Evolutionary conservation across 768 basidiomycete genomes (phyloP).

Genomic region (Suillus spraguei): DNA sequence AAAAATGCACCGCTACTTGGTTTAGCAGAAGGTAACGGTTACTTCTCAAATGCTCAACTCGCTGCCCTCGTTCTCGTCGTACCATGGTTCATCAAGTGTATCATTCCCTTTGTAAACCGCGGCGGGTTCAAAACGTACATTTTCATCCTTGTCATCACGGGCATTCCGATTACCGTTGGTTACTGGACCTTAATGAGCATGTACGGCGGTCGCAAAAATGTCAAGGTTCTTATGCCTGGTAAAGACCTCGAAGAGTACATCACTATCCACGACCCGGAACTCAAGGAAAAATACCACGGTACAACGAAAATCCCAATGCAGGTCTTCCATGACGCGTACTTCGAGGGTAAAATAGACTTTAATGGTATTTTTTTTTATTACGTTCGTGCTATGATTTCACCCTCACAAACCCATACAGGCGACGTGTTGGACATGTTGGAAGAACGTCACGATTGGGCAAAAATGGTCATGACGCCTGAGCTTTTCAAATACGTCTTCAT

Average conservation of each 20-base stretch:
- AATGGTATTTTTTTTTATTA: constrained; percentile 75
- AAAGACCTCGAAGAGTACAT: constrained; percentile 90
- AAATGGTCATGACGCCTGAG: constrained; percentile 87
- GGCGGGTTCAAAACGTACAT: constrained; percentile 87
- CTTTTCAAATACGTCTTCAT: constrained; percentile 94
- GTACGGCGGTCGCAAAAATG: constrained; percentile 80
- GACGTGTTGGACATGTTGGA: constrained; percentile 95
- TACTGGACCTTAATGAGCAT: constrained; percentile 92
- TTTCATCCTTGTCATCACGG: constrained; percentile 74
- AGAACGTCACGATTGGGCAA: constrained; percentile 94
- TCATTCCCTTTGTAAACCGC: constrained; percentile 80
- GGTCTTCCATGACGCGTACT: constrained; percentile 95
- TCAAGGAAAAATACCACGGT: constrained; percentile 78
- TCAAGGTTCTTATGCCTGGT: constrained; percentile 82
- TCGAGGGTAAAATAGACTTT: constrained; percentile 94
- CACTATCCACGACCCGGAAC: constrained; percentile 80
- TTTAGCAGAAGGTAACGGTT: constrained; percentile 83
- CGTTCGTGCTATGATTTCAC: background rate
- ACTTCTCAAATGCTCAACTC: constrained; percentile 82
- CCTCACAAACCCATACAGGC: constrained; percentile 45
- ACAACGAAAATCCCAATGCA: constrained; percentile 98
- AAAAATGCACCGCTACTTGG: constrained; percentile 84
- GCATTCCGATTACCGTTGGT: constrained; percentile 72
- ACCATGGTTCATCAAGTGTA: constrained; percentile 82
- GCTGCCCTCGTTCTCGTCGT: constrained; percentile 74